Percentiles rank a stretch among this genome's conserved stretches.
These are phyloP conservation scores for Blastomyces emzantsi DNA, from an alignment of 2,329 filamentous ascomycete species.

Conservation along the genomic window DNA sequence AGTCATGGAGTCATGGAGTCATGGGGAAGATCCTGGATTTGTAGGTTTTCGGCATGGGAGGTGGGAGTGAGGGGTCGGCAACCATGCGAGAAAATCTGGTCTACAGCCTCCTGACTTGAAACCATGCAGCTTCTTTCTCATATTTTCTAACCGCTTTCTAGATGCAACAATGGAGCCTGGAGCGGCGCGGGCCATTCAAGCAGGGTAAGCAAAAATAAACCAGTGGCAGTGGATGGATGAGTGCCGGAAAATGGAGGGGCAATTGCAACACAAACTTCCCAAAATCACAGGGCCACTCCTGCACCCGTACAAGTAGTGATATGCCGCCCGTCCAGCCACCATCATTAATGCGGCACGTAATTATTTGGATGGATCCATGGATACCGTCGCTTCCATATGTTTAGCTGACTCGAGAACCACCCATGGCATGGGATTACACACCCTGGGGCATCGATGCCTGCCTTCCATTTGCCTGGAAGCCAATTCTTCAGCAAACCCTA, in stretches of 20 bases:
- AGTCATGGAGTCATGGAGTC: background rate
- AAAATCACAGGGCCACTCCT: background rate
- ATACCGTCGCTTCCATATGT: background rate
- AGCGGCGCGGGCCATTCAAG: background rate
- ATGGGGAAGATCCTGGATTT: background rate
- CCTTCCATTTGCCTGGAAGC: background rate
- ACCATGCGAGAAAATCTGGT: background rate
- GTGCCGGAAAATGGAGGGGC: background rate
- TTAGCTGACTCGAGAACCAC: background rate
- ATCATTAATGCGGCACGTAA: background rate
- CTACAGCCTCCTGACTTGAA: background rate
- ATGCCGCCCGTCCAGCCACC: background rate
- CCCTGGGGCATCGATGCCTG: background rate
- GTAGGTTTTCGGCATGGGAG: background rate
- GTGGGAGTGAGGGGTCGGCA: background rate
- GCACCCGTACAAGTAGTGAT: background rate
- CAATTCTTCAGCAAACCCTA: background rate
- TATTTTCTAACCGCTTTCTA: background rate
- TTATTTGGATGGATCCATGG: background rate
- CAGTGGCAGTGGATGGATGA: background rate
- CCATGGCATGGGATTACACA: background rate
- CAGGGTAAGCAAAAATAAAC: background rate
- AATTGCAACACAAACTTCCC: background rate
- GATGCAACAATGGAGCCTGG: background rate
- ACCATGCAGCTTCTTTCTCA: background rate